These are phyloP conservation scores for Aspergillus cejpii DNA, from an alignment of 2,329 filamentous ascomycete genomes.

Conservation along the genomic window DNA sequence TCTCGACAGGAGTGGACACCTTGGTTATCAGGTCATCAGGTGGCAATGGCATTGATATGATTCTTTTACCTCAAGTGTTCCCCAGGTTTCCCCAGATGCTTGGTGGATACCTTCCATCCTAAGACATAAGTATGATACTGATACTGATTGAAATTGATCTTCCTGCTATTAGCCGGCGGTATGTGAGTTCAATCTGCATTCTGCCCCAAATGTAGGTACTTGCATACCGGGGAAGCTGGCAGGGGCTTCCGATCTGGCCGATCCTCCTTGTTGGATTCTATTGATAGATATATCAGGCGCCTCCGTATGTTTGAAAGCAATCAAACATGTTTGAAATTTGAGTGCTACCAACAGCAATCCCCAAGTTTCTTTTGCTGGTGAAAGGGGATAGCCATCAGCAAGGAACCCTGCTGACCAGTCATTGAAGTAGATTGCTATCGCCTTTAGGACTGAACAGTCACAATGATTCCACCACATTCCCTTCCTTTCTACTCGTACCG, in stretches of 20 bases:
- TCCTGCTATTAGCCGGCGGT: constrained; percentile 21
- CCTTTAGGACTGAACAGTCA: too few relatives aligned
- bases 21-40: too few relatives aligned
- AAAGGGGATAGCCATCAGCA: neutral
- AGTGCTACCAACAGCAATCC: neutral
- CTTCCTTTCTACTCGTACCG: too few relatives aligned
- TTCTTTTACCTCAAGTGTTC: neutral
- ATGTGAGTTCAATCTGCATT: constrained; percentile 20
- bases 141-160: constrained; percentile 18
- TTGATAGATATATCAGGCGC: constrained; percentile 14
- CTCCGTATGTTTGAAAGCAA: constrained; percentile 5
- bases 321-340: neutral
- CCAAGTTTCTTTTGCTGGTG: neutral
- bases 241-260: constrained; percentile 23
- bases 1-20: too few relatives aligned
- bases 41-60: too few relatives aligned
- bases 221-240: constrained; percentile 28
- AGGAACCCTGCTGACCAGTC: neutral
- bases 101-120: constrained; percentile 3
- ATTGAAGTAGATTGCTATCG: too few relatives aligned
- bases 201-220: constrained; percentile 15
- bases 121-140: constrained; percentile 9
- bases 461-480: too few relatives aligned
- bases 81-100: neutral
- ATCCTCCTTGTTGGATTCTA: constrained; percentile 15